These are phyloP conservation scores for Salix viminalis DNA, from an alignment of 345 rosid genomes.

Conservation along the genomic window DNA sequence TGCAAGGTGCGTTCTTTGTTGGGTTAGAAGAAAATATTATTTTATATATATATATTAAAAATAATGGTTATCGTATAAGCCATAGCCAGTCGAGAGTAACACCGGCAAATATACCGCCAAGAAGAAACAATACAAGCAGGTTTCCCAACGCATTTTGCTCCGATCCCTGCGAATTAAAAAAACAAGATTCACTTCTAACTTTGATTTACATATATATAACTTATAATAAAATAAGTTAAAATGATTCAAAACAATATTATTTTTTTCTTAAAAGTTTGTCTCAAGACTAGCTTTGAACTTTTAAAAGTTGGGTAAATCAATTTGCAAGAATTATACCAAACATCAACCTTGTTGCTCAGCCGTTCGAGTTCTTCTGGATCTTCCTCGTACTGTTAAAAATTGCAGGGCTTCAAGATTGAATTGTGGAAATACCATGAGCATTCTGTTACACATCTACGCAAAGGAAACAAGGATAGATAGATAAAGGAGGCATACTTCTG, in stretches of 20 bases:
- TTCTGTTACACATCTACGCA: not conserved
- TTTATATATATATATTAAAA: too few species aligned
- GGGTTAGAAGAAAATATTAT: too few species aligned
- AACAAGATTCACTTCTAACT: not conserved
- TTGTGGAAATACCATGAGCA: not conserved
- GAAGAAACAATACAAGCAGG: slow-evolving; percentile 50
- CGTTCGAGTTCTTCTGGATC: slow-evolving; percentile 33
- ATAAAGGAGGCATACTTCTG: slow-evolving; percentile 17
- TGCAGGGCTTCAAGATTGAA: not conserved
- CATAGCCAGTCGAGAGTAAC: slow-evolving; percentile 58
- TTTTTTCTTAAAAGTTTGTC: too few species aligned
- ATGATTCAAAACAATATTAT: too few species aligned
- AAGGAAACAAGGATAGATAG: not conserved
- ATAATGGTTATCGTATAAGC: slow-evolving; percentile 24
- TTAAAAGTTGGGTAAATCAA: too few species aligned
- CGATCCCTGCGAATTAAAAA: slow-evolving; percentile 41
- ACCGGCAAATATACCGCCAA: slow-evolving; percentile 54
- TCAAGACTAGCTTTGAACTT: too few species aligned
- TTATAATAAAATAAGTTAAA: too few species aligned
- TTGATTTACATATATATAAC: too few species aligned
- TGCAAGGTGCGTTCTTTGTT: not conserved
- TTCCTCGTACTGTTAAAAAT: slow-evolving; percentile 24
- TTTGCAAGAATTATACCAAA: too few species aligned
- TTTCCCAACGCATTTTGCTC: slow-evolving; percentile 71
- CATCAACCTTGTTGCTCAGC: slow-evolving; percentile 37